Base-by-base conservation (phyloP, 1,284 basidiomycete genomes). In the Heterobasidion annosum region DNA sequence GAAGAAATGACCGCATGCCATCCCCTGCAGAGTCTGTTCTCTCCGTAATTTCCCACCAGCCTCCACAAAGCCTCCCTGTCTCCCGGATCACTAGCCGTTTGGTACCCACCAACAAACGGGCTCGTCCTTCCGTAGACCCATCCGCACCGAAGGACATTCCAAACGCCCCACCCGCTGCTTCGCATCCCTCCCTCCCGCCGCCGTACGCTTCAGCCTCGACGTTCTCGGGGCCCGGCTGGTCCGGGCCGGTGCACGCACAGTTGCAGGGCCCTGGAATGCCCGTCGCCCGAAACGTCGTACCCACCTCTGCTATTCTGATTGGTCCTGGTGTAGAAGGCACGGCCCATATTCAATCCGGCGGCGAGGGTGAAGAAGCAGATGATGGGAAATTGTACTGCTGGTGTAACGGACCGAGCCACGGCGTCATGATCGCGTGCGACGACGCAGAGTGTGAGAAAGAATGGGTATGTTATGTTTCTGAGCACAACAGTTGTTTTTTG, bases 381-480 rank as follows among this genome's bases (percentile, higher is more conserved):
- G 85, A 91, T 60, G 78, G 81, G 55, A 82, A 77, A 61, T 77
- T 80, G 18, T 99, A 98, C 70, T 99, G 95, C 70, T 82, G 88
- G 72, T 98, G 95, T 68, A 79, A 91, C 59, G 79, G 87, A 25
- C 78, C 87, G 54, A 93, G 91, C 65, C 95, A 88, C 64, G 94
- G 95, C 34, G 91, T 96, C 71, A 99, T 99, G 96, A 94, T 99
- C 63, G 96, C 85, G 2, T 99, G 96, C 68, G 96, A 99, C 69
- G 89, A 88, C 62, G 75, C 78, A n/a, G 80, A 81, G 48, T 98
- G 96, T 70, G 84, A 88, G 64, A 77, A 79, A 55, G 95, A 98
- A 86, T 98, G 96, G 96, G 93, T 96, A 64, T 67, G 91, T 83
- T 50, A 56, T 53, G 49, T 55, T 40, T 46, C 59, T 53, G 8